Evolutionary conservation across 2,329 filamentous ascomycete genomes (phyloP), one percentile per base, ranked within the genome.

Genomic region (Alternaria angustiovoidea): DNA sequence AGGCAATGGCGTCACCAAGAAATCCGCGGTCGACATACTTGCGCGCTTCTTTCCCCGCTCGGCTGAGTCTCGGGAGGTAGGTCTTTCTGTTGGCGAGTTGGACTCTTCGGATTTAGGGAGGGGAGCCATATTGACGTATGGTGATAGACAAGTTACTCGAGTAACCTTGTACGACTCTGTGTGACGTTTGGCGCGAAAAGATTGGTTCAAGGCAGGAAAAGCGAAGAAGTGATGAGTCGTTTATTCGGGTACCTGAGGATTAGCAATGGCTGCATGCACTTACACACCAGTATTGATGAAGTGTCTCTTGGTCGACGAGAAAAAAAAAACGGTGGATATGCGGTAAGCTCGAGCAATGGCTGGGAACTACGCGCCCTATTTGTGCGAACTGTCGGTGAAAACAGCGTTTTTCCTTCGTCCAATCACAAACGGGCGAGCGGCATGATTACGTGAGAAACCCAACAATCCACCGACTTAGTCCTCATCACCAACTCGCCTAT

Each of bases 11-110:
- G 54, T 26, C n/a, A 65, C 42, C 24, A 28, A n/a, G 43, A 24
- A 42, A 42, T 18, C 47, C 48, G 46, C 51, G 56, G 53, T 60
- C 56, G 56, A 78, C 75, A 69, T 69, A 78, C 75, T 76, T 67
- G 75, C 76, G 44, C 75, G 71, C 67, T 78, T 78, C 63, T 67
- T 77, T 41, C 70, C 73, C 52, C 74, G 69, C 63, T 77, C 74
- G 54, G 73, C 68, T 54, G 73, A 75, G 64, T 77, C 75, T 65
- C 74, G 72, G 55, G 73, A 66, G 7, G 65, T 36, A 51, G 64
- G 59, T 52, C 73, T 64, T 47, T 74, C 69, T 7, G 38, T 47
- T 11, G 61, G 54, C 46, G 53, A 38, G 32, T 39, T 51, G 39
- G 66, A 63, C 49, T 53, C 48, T 58, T 73, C 70, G 53, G 65